Base-by-base conservation (phyloP, 1,284 basidiomycete genomes). In the Neonothopanus nambi region DNA sequence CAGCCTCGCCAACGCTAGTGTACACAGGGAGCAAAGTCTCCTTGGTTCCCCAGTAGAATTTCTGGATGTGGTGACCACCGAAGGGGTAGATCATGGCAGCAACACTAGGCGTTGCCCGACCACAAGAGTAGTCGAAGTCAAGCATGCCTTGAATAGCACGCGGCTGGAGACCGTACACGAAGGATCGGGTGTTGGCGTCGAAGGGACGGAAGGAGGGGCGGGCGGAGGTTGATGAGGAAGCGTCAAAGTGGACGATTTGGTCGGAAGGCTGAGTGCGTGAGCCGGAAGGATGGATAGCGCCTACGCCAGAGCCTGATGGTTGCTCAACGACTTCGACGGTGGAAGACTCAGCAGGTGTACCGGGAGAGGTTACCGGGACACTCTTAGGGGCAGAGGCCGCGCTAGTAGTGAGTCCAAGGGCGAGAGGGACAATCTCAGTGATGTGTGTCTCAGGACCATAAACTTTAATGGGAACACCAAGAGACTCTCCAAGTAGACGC, bases 81-180 rank as follows among this genome's bases (percentile, higher is more conserved):
- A 99, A 99, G 69, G 97, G 97, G 75, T 99, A 99, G 73, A 99
- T 98, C 96, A 99, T 99, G 52, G 97, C 96, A 37, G 96, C 96
- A 60, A 99, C 96, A 51, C 89, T 93, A 45, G 96, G 95, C n/a
- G 87, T 84, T 58, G 83, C 74, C 60, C 97, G 92, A 30, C 96
- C 96, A 73, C 97, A 99, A 15, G 93, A 94, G 77, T 90, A 99
- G 81, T 99, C 96, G 65, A 99, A 99, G 83, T 99, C 96, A 63
- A 99, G 90, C 97, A 99, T 99, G 67, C 96, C 96, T 76, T 99
- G 97, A 73, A 99, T 98, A 43, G 97, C 97, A 69, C 97, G 93
- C 45, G 96, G 96, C 78, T 99, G 96, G 59, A 99, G 90, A 73
- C 96, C 96, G 64, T 95, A 98, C 57, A 99, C 95, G 71, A 99